Evolutionary conservation across 2,329 filamentous ascomycete species (phyloP).

Genomic region (Exophiala sideris): DNA sequence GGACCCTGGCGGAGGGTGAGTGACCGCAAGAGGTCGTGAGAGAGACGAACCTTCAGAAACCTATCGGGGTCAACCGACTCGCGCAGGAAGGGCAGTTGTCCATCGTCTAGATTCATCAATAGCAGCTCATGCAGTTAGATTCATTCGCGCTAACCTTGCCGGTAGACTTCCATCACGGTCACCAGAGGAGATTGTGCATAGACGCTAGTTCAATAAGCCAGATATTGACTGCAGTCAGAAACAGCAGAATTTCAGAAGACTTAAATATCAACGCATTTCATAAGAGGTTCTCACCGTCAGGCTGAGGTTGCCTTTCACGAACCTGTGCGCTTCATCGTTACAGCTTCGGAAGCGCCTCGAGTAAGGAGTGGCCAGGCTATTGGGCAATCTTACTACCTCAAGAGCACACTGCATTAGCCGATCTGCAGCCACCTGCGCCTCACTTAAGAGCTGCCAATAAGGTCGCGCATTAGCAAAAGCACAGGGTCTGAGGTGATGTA

Average conservation of each 20-base stretch:
- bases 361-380: neutral
- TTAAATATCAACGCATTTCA: neutral
- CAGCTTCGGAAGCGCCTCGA: neutral
- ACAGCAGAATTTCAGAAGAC: neutral
- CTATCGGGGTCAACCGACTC: neutral
- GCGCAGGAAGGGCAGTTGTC: neutral
- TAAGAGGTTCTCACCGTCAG: neutral
- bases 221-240: neutral
- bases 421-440: neutral
- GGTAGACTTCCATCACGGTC: neutral
- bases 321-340: neutral
- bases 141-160: neutral
- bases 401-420: neutral
- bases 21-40: neutral
- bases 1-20: neutral
- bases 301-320: neutral
- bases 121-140: neutral
- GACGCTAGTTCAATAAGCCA: neutral
- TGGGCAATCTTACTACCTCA: neutral
- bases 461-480: no score
- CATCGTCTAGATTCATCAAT: neutral
- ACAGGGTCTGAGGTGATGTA: no score
- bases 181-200: neutral
- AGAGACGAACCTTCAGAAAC: neutral
- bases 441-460: neutral